These are phyloP conservation scores for Polytrichum commune DNA, from an alignment of 225 moss, liverwort and hornwort species.

Conservation along the genomic window DNA sequence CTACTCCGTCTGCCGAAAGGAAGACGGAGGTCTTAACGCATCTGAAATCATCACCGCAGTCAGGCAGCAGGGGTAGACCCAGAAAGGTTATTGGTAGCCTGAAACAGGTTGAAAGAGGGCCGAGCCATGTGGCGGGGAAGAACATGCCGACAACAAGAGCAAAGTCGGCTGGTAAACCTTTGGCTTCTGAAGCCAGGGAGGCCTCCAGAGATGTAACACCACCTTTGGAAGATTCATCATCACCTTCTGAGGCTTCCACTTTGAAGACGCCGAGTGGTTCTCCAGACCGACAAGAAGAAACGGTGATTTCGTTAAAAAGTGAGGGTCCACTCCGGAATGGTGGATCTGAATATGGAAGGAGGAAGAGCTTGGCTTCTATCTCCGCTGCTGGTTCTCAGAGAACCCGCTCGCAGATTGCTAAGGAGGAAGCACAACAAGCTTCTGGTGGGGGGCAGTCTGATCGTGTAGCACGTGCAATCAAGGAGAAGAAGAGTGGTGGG, in stretches of 20 bases:
- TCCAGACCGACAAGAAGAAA: constrained; percentile 24
- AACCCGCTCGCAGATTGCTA: constrained; percentile 53
- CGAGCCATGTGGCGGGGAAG: constrained; percentile 36
- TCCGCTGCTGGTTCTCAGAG: constrained; percentile 39
- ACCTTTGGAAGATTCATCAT: constrained; percentile 15
- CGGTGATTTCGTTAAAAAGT: constrained; percentile 31
- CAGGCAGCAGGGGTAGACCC: constrained; percentile 33
- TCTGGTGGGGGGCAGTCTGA: constrained; percentile 26
- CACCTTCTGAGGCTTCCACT: constrained; percentile 28
- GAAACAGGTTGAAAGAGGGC: constrained; percentile 22
- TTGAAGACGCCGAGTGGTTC: constrained; percentile 21
- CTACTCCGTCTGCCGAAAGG: constrained; percentile 13
- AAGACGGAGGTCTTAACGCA: constrained; percentile 14
- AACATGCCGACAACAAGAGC: constrained; percentile 49
- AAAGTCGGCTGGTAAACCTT: constrained; percentile 31
- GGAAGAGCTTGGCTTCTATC: constrained; percentile 24
- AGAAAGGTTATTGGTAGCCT: constrained; percentile 35
- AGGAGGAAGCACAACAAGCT: constrained; percentile 39
- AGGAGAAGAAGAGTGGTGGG: constrained; percentile 14
- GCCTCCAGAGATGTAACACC: constrained; percentile 23
- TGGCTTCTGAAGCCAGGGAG: constrained; percentile 30
- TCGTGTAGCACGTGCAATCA: constrained; percentile 8
- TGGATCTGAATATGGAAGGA: constrained; percentile 35
- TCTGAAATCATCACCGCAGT: constrained; percentile 35
- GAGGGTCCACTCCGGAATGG: constrained; percentile 58